phyloP scores from a whole-genome alignment of 2,329 filamentous ascomycete genomes.

The Apiospora aurea region DNA sequence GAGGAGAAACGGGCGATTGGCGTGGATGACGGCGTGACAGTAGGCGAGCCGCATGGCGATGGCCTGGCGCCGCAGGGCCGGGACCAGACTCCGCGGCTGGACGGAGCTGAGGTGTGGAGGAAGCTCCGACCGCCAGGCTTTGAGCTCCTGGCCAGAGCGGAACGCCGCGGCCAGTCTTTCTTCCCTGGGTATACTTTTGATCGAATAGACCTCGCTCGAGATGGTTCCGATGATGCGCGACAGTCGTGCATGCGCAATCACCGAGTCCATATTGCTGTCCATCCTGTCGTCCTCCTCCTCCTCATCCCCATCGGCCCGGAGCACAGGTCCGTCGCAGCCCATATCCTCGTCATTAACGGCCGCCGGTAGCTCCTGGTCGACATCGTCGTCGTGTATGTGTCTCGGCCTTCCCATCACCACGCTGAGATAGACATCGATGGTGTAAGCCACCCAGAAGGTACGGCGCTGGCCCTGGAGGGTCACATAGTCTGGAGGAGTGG shows the following conservation, averaged over 20 bases:
- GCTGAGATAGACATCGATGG: constrained; percentile 67
- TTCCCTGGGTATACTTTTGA: constrained; percentile 43
- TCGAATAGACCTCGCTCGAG: constrained; percentile 49
- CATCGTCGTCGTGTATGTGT: constrained; percentile 68
- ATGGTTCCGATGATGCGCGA: constrained; percentile 47
- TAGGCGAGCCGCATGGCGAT: constrained; percentile 61
- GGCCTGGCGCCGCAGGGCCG: constrained; percentile 55
- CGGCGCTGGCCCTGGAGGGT: constrained; percentile 54
- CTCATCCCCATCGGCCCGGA: background rate
- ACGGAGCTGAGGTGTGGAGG: constrained; percentile 53
- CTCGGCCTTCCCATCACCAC: constrained; percentile 68
- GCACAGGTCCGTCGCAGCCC: constrained; percentile 45
- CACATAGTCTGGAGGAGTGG: constrained; percentile 46
- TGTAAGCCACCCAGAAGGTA: constrained; percentile 68
- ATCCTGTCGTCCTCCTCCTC: constrained; percentile 7
- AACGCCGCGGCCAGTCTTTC: constrained; percentile 47
- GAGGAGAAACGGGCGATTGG: constrained; percentile 61
- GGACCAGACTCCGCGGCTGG: constrained; percentile 53
- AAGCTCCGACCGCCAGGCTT: constrained; percentile 47
- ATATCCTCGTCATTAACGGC: constrained; percentile 64
- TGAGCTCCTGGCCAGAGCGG: constrained; percentile 40
- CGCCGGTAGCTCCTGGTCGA: constrained; percentile 66
- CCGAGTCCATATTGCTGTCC: constrained; percentile 59
- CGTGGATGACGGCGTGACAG: constrained; percentile 62
- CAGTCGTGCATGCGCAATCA: constrained; percentile 50